Evolutionary conservation across 2,329 filamentous ascomycete species (phyloP).

Genomic region (Allantophomopsis lycopodina): DNA sequence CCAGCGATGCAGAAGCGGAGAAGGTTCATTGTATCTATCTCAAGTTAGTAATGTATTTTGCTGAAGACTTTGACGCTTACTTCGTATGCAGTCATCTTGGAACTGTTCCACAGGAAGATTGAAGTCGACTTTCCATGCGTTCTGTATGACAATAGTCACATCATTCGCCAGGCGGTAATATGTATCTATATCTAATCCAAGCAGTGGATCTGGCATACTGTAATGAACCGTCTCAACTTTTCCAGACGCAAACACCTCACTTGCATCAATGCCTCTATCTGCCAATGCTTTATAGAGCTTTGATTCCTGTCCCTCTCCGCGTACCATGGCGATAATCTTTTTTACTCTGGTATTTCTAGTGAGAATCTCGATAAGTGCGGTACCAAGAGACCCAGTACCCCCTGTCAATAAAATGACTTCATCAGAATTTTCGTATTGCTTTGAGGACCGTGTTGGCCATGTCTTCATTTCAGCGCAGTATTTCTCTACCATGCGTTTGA

Average conservation of each 20-base stretch:
- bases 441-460: too few relatives aligned
- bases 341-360: constrained; percentile 4
- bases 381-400: constrained; percentile 13
- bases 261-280: constrained; percentile 6
- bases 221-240: constrained; percentile 14
- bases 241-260: not conserved
- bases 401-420: constrained; percentile 9
- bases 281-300: constrained; percentile 7
- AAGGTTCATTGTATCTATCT: constrained; percentile 15
- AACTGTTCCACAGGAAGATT: constrained; percentile 15
- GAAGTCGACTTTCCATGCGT: constrained; percentile 19
- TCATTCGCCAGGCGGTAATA: constrained; percentile 10
- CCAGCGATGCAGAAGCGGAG: constrained; percentile 13
- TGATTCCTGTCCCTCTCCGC: constrained; percentile 7
- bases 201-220: constrained; percentile 14
- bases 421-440: too few relatives aligned
- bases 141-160: constrained; percentile 14
- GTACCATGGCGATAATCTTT: constrained; percentile 14
- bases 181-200: constrained; percentile 12
- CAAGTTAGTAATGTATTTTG: not conserved
- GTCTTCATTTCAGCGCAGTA: too few relatives aligned
- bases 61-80: too few relatives aligned
- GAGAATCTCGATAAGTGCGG: constrained; percentile 8
- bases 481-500: too few relatives aligned
- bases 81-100: constrained; percentile 15